phyloP scores from a whole-genome alignment of 2,329 filamentous ascomycete genomes.

The Pseudocercospora ulei region DNA sequence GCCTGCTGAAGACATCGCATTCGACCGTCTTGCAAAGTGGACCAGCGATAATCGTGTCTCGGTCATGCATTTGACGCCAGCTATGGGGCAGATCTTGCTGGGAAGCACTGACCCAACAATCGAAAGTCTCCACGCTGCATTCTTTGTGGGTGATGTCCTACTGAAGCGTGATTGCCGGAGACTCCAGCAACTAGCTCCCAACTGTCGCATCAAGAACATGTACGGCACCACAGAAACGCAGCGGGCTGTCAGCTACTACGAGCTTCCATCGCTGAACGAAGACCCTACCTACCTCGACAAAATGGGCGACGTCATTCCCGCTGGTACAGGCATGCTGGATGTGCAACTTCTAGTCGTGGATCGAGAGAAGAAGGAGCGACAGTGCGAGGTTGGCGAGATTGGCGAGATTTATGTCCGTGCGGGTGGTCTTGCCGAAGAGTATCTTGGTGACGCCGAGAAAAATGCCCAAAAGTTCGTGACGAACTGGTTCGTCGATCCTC shows the following conservation, averaged over 20 bases:
- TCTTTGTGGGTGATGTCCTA: slow-evolving; percentile 87
- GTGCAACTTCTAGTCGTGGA: slow-evolving; percentile 81
- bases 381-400: slow-evolving; percentile 70
- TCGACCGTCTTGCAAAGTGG: slow-evolving; percentile 83
- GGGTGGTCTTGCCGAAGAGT: slow-evolving; percentile 73
- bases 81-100: slow-evolving; percentile 92
- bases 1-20: slow-evolving; percentile 69
- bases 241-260: slow-evolving; percentile 70
- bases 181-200: slow-evolving; percentile 65
- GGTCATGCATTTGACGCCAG: slow-evolving; percentile 82
- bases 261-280: slow-evolving; percentile 57
- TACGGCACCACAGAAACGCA: slow-evolving; percentile 83
- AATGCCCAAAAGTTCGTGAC: slow-evolving; percentile 67
- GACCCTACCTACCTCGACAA: slow-evolving; percentile 55
- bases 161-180: slow-evolving; percentile 71
- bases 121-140: slow-evolving; percentile 57
- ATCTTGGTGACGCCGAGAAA: slow-evolving; percentile 54
- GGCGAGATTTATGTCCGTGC: slow-evolving; percentile 79
- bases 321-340: slow-evolving; percentile 74
- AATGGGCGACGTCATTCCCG: slow-evolving; percentile 68
- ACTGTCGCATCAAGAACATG: slow-evolving; percentile 71
- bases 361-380: slow-evolving; percentile 53
- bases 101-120: slow-evolving; percentile 63
- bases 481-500: slow-evolving; percentile 76
- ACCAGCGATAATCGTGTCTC: slow-evolving; percentile 64